Conservation (phyloP, 352 stramenopile genomes). For the Phytopythium cucurbitacearum region DNA sequence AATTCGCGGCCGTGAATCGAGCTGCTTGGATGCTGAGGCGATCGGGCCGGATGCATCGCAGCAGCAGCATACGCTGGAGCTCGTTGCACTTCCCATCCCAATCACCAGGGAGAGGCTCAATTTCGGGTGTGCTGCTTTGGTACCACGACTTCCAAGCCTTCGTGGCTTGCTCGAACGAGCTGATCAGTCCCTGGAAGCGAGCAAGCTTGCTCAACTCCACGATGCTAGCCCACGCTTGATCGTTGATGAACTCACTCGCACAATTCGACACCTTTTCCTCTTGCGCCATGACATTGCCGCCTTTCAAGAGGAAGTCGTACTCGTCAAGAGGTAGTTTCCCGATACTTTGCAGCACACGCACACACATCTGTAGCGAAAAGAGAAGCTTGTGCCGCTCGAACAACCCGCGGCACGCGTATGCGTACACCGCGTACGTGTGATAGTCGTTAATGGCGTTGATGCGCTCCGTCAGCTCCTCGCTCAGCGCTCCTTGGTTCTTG, state of each 20-base stretch:
- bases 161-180: constrained; percentile 86
- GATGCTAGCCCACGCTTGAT: constrained; percentile 85
- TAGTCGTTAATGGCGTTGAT: constrained; percentile 94
- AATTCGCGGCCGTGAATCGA: constrained; percentile 88
- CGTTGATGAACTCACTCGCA: constrained; percentile 83
- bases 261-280: constrained; percentile 82
- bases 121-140: constrained; percentile 86
- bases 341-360: constrained; percentile 88
- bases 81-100: constrained; percentile 93
- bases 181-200: constrained; percentile 85
- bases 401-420: constrained; percentile 92
- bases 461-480: constrained; percentile 78
- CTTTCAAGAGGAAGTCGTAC: constrained; percentile 94
- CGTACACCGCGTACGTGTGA: constrained; percentile 95
- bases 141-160: constrained; percentile 85
- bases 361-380: constrained; percentile 94
- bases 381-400: constrained; percentile 96
- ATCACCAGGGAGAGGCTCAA: constrained; percentile 87
- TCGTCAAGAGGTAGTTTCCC: constrained; percentile 91
- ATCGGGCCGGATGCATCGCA: constrained; percentile 91
- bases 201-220: constrained; percentile 91
- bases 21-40: constrained; percentile 89
- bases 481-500: constrained; percentile 75
- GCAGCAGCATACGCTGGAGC: constrained; percentile 91
- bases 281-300: constrained; percentile 58